Percentiles rank a stretch among this genome's conserved stretches.
Conservation (phyloP, 805 yeast species). For the Nakazawaea siamensis region DNA sequence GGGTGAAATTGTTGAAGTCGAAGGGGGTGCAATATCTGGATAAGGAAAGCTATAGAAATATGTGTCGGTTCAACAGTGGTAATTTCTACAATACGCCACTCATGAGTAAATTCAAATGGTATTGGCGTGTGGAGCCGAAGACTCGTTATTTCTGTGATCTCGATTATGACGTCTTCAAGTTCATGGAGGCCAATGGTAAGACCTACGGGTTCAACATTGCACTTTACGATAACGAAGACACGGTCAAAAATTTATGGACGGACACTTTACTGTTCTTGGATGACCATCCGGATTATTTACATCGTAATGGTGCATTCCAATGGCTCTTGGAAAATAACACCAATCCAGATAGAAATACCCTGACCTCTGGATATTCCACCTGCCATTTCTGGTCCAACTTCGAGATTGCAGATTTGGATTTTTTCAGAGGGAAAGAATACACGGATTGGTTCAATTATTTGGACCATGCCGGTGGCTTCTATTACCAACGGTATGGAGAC, state of each 20-base stretch:
- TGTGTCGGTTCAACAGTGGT: constrained; percentile 76
- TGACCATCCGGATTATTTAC: constrained; percentile 48
- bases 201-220: constrained; percentile 67
- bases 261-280: constrained; percentile 53
- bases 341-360: constrained; percentile 33
- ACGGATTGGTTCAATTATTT: constrained; percentile 52
- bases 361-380: constrained; percentile 37
- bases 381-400: constrained; percentile 92
- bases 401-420: constrained; percentile 80
- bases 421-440: constrained; percentile 56
- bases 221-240: constrained; percentile 61
- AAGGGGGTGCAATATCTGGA: constrained; percentile 52
- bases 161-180: constrained; percentile 71
- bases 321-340: constrained; percentile 47
- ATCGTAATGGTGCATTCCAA: constrained; percentile 44
- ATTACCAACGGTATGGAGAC: constrained; percentile 91
- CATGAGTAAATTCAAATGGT: constrained; percentile 53
- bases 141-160: constrained; percentile 61
- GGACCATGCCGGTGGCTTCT: constrained; percentile 71
- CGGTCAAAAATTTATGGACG: constrained; percentile 60
- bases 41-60: constrained; percentile 61
- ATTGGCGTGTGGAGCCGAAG: constrained; percentile 78
- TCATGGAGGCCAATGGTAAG: constrained; percentile 58
- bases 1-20: constrained; percentile 27
- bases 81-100: constrained; percentile 57